Evolutionary conservation across 2,329 filamentous ascomycete species (phyloP).

Genomic region (Fusarium continuum): DNA sequence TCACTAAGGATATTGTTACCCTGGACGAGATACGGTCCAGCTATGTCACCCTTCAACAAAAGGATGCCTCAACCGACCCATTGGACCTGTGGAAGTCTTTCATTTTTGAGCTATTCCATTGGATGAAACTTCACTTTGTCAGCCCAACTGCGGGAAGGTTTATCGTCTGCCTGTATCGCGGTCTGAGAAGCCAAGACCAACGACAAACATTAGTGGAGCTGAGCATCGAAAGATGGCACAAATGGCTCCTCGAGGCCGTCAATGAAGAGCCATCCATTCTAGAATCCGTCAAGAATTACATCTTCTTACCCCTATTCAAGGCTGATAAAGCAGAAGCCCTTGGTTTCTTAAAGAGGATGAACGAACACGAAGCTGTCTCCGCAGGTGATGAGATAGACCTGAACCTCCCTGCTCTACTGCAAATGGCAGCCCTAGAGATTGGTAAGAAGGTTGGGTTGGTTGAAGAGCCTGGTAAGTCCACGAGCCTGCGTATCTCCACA

Average conservation of each 20-base stretch:
- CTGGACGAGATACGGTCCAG: slow-evolving; percentile 55
- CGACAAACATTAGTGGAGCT: slow-evolving; percentile 40
- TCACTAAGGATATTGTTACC: slow-evolving; percentile 67
- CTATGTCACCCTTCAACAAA: slow-evolving; percentile 54
- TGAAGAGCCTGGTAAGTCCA: slow-evolving; percentile 67
- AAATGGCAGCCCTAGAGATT: slow-evolving; percentile 73
- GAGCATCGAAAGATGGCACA: slow-evolving; percentile 60
- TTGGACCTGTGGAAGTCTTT: slow-evolving; percentile 60
- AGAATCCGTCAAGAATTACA: slow-evolving; percentile 71
- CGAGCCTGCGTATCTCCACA: background rate
- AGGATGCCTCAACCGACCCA: slow-evolving; percentile 5
- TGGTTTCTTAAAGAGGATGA: slow-evolving; percentile 66
- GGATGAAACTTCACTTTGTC: slow-evolving; percentile 66
- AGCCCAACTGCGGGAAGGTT: slow-evolving; percentile 69
- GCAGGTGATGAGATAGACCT: slow-evolving; percentile 57
- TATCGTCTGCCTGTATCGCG: slow-evolving; percentile 65
- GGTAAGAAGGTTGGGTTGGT: slow-evolving; percentile 76
- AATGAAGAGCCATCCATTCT: slow-evolving; percentile 60
- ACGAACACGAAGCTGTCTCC: slow-evolving; percentile 58
- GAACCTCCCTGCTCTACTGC: slow-evolving; percentile 65
- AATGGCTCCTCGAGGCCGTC: slow-evolving; percentile 64
- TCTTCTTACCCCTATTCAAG: slow-evolving; percentile 71
- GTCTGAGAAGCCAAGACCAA: slow-evolving; percentile 49
- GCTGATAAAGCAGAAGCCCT: slow-evolving; percentile 63
- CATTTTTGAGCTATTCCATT: slow-evolving; percentile 59